These are phyloP conservation scores for Gaertneriomyces semiglobifer DNA, from an alignment of 192 early-diverging fungal genomes.

Conservation along the genomic window DNA sequence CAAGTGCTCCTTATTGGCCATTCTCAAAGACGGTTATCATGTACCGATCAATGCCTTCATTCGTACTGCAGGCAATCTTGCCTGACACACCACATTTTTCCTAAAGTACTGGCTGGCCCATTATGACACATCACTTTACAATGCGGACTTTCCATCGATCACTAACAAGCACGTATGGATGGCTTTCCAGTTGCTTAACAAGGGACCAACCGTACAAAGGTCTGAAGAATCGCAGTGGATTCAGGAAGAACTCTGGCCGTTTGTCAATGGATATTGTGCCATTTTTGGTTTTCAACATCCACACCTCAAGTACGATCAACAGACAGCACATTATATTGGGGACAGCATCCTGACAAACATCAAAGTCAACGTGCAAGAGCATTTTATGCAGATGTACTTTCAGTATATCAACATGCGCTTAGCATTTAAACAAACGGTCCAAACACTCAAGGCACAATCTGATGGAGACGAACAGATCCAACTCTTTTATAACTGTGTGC, in stretches of 20 bases:
- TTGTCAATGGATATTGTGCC: conserved; percentile 1
- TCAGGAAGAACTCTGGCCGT: conserved; percentile 9
- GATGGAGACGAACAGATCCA: not conserved
- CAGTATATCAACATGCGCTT: conserved; percentile 10
- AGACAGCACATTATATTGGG: not conserved
- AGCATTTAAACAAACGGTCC: not conserved
- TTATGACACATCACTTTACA: not conserved
- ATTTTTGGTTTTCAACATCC: conserved; percentile 4
- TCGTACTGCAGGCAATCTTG: not conserved
- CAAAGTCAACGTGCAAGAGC: conserved; percentile 8
- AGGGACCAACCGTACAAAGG: not conserved
- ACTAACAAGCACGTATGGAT: not conserved
- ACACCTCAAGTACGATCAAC: not conserved
- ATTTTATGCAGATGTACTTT: conserved; percentile 7
- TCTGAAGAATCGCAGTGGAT: not conserved
- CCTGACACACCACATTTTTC: not conserved
- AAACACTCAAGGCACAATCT: not conserved
- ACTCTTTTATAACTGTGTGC: not conserved
- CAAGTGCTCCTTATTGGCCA: not conserved
- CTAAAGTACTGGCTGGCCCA: not conserved
- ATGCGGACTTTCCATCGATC: not conserved
- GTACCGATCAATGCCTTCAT: not conserved
- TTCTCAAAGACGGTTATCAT: not conserved
- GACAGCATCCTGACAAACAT: conserved; percentile 5
- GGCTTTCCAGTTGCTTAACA: not conserved